Conservation (phyloP, 352 stramenopile genomes). For the Globisporangium spinosum region DNA sequence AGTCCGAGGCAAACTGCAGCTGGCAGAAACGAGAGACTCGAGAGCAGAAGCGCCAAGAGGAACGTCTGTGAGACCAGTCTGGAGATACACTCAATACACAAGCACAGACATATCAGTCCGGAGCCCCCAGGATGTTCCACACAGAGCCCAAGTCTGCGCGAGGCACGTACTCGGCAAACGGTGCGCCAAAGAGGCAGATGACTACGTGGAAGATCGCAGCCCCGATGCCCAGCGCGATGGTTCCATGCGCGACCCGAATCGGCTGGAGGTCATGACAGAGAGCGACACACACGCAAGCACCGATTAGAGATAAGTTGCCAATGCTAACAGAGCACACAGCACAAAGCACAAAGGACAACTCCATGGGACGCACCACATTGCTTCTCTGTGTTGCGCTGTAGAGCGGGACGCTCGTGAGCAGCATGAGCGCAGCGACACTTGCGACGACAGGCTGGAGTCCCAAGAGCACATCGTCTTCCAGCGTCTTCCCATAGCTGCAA, state of each 20-base stretch:
- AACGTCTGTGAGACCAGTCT: slow-evolving; percentile 65
- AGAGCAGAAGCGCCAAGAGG: slow-evolving; percentile 55
- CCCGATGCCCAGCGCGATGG: slow-evolving; percentile 34
- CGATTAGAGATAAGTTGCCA: background rate
- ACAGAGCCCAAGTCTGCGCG: background rate
- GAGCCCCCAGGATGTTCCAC: too few species aligned
- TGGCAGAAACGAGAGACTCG: slow-evolving; percentile 43
- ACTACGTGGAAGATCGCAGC: slow-evolving; percentile 46
- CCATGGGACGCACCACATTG: background rate
- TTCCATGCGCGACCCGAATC: slow-evolving; percentile 19
- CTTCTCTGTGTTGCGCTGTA: slow-evolving; percentile 6
- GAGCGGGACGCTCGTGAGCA: slow-evolving; percentile 31
- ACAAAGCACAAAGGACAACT: background rate
- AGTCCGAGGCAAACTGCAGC: slow-evolving; percentile 39
- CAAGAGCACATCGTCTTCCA: slow-evolving; percentile 49
- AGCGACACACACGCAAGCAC: background rate
- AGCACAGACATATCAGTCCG: slow-evolving; percentile 11
- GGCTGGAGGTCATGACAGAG: background rate
- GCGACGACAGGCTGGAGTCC: slow-evolving; percentile 38
- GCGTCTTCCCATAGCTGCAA: slow-evolving; percentile 25
- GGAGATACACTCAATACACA: background rate
- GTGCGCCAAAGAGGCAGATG: slow-evolving; percentile 74
- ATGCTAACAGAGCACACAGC: background rate
- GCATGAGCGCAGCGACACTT: slow-evolving; percentile 25
- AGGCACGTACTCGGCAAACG: slow-evolving; percentile 46